These are phyloP conservation scores for Salix purpurea DNA, from an alignment of 345 rosid species.

Conservation along the genomic window DNA sequence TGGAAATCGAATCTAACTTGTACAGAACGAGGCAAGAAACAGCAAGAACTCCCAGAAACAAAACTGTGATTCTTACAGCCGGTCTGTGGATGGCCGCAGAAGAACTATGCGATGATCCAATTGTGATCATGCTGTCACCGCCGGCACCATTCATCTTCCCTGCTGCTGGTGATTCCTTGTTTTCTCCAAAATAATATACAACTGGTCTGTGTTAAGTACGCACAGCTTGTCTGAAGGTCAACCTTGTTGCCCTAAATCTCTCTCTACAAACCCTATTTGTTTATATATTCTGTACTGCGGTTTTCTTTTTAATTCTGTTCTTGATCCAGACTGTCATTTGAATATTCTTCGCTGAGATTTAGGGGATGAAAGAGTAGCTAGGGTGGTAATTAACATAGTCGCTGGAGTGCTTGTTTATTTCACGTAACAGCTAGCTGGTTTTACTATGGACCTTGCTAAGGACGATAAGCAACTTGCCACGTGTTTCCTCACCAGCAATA, in stretches of 20 bases:
- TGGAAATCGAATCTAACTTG: not conserved
- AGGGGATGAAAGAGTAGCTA: not conserved
- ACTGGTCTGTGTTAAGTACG: not conserved
- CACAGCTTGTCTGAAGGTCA: not conserved
- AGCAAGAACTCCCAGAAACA: slow-evolving; percentile 1
- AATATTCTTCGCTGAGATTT: not conserved
- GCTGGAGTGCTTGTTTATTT: too few species aligned
- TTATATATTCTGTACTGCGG: not conserved
- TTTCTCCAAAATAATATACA: not conserved
- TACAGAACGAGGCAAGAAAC: slow-evolving; percentile 9
- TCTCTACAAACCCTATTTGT: not conserved
- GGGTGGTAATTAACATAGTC: too few species aligned
- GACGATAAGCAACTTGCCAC: not conserved
- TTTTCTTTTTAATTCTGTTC: not conserved
- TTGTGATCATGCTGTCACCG: not conserved
- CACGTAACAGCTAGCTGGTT: not conserved
- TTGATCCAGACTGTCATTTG: not conserved
- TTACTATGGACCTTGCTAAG: not conserved
- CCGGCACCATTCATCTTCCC: not conserved
- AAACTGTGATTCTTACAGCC: not conserved
- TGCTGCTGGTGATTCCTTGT: not conserved
- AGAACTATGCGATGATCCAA: not conserved
- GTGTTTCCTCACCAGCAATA: not conserved
- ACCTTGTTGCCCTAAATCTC: not conserved
- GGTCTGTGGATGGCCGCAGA: not conserved